phyloP scores from a whole-genome alignment of 768 basidiomycete genomes.

The Suillus ampliporus region DNA sequence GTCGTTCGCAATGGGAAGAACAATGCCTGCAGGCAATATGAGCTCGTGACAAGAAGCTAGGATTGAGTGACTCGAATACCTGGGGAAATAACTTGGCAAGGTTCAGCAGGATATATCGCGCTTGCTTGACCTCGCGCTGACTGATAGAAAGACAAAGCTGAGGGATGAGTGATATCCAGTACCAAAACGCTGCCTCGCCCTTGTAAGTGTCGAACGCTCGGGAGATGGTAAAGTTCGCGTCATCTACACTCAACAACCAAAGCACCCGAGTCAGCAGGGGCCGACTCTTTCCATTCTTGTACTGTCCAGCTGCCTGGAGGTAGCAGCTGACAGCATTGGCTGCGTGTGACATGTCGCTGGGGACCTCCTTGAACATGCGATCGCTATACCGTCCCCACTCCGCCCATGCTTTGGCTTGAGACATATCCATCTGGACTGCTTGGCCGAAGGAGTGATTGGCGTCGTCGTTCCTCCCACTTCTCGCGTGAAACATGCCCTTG shows the following conservation, averaged over 20 bases:
- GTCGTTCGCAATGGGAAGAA: slow-evolving; percentile 94
- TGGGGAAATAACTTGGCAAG: slow-evolving; percentile 94
- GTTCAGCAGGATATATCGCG: slow-evolving; percentile 85
- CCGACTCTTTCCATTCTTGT: slow-evolving; percentile 92
- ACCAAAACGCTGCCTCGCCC: slow-evolving; percentile 97
- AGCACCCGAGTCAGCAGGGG: slow-evolving; percentile 89
- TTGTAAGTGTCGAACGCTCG: slow-evolving; percentile 93
- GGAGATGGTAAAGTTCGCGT: slow-evolving; percentile 69
- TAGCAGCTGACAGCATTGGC: slow-evolving; percentile 97
- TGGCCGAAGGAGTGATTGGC: slow-evolving; percentile 92
- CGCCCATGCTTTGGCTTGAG: slow-evolving; percentile 95
- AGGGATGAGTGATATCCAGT: slow-evolving; percentile 97
- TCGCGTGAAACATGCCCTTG: slow-evolving; percentile 98
- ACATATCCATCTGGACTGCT: slow-evolving; percentile 96
- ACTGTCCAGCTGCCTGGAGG: slow-evolving; percentile 93
- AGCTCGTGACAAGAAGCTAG: slow-evolving; percentile 10
- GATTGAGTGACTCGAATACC: slow-evolving; percentile 48
- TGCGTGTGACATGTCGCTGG: slow-evolving; percentile 74
- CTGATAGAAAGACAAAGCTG: slow-evolving; percentile 90
- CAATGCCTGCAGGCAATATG: slow-evolving; percentile 63
- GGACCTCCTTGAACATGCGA: slow-evolving; percentile 87
- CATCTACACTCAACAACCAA: slow-evolving; percentile 97
- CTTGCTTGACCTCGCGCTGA: slow-evolving; percentile 92
- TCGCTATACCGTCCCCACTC: slow-evolving; percentile 98
- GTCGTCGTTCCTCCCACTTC: slow-evolving; percentile 84